These are phyloP conservation scores for Cyberlindnera euphorbiiphila DNA, from an alignment of 805 yeast genomes.

Conservation along the genomic window DNA sequence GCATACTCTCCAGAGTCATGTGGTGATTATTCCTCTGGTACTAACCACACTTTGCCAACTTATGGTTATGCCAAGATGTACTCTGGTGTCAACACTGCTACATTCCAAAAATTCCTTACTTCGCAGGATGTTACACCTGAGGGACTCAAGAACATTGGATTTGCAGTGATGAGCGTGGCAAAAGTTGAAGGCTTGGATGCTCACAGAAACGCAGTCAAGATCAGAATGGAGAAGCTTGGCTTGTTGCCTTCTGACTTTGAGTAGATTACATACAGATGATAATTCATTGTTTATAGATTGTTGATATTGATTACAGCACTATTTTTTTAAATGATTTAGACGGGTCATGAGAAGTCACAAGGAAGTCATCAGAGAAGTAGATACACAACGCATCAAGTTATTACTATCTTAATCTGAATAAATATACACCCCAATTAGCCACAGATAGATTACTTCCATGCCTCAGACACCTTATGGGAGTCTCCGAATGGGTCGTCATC, in stretches of 20 bases:
- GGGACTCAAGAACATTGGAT: constrained; percentile 88
- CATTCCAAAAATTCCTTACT: constrained; percentile 93
- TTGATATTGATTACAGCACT: no score
- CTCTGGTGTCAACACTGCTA: constrained; percentile 94
- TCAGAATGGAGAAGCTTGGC: constrained; percentile 83
- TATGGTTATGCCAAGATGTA: constrained; percentile 98
- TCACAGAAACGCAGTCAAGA: constrained; percentile 94
- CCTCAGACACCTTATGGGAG: no score
- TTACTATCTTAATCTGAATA: neutral
- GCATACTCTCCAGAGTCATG: constrained; percentile 95
- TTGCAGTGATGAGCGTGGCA: constrained; percentile 93
- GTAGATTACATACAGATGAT: constrained; percentile 10
- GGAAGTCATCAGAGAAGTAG: no score
- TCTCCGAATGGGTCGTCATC: no score
- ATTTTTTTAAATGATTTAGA: no score
- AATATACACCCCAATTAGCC: neutral
- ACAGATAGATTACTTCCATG: no score
- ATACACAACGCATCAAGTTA: neutral
- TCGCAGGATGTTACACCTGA: constrained; percentile 83
- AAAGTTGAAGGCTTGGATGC: constrained; percentile 96
- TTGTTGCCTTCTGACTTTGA: constrained; percentile 36
- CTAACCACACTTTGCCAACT: constrained; percentile 97
- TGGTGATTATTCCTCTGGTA: constrained; percentile 97
- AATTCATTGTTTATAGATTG: neutral
- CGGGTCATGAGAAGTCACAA: no score